Conservation (phyloP, 1,284 basidiomycete genomes). For the Microbotryum silenes-acaulis region DNA sequence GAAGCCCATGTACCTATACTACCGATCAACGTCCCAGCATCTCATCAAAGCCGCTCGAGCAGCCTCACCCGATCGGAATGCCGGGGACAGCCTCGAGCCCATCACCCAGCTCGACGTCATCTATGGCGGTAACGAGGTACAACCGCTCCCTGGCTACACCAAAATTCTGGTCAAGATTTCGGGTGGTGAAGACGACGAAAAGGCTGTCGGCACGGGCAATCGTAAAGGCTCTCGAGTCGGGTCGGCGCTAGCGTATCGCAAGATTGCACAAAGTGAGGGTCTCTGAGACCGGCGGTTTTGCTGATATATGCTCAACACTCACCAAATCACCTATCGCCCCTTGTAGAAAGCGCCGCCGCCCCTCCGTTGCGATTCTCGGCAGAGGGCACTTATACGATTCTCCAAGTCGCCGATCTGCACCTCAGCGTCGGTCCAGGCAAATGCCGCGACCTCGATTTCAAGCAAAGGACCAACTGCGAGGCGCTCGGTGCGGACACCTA, state of each 20-base stretch:
- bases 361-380: conserved; percentile 69
- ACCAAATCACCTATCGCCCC: neutral
- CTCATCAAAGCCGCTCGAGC: conserved; percentile 20
- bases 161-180: conserved; percentile 51
- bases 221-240: conserved; percentile 21
- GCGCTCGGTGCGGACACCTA: conserved; percentile 51
- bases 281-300: conserved; percentile 16
- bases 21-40: conserved; percentile 20
- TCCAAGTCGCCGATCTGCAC: conserved; percentile 85
- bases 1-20: conserved; percentile 28
- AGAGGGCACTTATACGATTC: conserved; percentile 74
- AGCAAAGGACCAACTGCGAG: conserved; percentile 12
- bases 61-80: conserved; percentile 7
- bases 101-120: conserved; percentile 83
- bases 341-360: conserved; percentile 34
- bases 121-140: conserved; percentile 58
- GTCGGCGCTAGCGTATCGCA: conserved; percentile 17
- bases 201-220: conserved; percentile 31
- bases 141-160: conserved; percentile 76
- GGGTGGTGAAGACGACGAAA: conserved; percentile 33
- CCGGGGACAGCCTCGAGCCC: conserved; percentile 21
- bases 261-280: conserved; percentile 4
- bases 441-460: conserved; percentile 32
- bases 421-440: conserved; percentile 42
- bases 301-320: conserved; percentile 37